phyloP scores from a whole-genome alignment of 2,329 filamentous ascomycete genomes.

The Keithomyces neogunnii region DNA sequence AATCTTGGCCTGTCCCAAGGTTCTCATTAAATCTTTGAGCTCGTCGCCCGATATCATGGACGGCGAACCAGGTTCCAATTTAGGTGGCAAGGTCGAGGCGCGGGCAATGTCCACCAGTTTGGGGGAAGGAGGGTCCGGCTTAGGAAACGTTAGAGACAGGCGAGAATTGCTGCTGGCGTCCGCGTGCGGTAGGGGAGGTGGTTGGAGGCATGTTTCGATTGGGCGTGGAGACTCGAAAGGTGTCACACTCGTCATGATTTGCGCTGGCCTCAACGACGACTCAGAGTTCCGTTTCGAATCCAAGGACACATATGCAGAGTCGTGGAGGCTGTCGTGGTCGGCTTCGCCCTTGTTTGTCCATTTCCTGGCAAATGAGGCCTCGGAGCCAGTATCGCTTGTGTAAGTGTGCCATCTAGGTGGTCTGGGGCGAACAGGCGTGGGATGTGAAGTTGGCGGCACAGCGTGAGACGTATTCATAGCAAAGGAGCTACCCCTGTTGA shows the following conservation, averaged over 20 bases:
- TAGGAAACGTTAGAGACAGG: slow-evolving; percentile 44
- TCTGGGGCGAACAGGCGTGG: slow-evolving; percentile 29
- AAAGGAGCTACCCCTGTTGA: slow-evolving; percentile 39
- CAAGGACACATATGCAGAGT: slow-evolving; percentile 46
- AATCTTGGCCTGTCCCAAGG: slow-evolving; percentile 31
- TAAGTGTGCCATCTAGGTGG: slow-evolving; percentile 41
- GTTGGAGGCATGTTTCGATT: slow-evolving; percentile 17
- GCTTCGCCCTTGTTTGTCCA: slow-evolving; percentile 30
- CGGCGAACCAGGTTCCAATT: slow-evolving; percentile 36
- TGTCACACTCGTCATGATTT: slow-evolving; percentile 29
- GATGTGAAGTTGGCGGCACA: slow-evolving; percentile 22
- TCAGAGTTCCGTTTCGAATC: slow-evolving; percentile 47
- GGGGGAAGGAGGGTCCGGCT: slow-evolving; percentile 28
- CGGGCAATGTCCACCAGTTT: slow-evolving; percentile 17
- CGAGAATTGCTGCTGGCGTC: slow-evolving; percentile 46
- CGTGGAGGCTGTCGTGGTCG: slow-evolving; percentile 36
- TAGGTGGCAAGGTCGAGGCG: slow-evolving; percentile 45
- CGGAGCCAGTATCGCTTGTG: slow-evolving; percentile 32
- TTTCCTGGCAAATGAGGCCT: slow-evolving; percentile 20
- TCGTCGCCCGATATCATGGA: slow-evolving; percentile 44
- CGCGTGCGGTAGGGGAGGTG: slow-evolving; percentile 27
- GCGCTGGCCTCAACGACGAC: slow-evolving; percentile 33
- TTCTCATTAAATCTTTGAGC: slow-evolving; percentile 48
- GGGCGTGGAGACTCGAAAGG: slow-evolving; percentile 31
- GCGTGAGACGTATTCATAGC: slow-evolving; percentile 41